These are phyloP conservation scores for Boletus rubroflammeus DNA, from an alignment of 768 basidiomycete genomes.

Conservation along the genomic window DNA sequence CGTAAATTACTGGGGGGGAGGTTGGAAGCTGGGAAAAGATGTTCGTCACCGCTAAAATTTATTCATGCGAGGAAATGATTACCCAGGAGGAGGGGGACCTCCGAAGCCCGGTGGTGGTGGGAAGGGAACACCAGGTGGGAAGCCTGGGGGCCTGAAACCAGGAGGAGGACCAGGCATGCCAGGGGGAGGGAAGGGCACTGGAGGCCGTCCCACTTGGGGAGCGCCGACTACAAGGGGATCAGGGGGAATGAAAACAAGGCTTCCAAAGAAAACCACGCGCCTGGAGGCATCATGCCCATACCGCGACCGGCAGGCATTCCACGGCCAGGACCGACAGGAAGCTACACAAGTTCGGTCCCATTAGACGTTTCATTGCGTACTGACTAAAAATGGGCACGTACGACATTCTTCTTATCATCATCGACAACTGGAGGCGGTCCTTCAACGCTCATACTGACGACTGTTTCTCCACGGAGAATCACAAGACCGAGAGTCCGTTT, in stretches of 20 bases:
- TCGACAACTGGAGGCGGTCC: conserved; percentile 90
- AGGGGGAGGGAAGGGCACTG: conserved; percentile 58
- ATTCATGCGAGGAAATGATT: conserved; percentile 25
- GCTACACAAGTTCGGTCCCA: conserved; percentile 40
- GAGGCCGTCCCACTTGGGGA: conserved; percentile 62
- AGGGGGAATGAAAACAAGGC: conserved; percentile 14
- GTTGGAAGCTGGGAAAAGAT: conserved; percentile 39
- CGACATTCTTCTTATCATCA: conserved; percentile 83
- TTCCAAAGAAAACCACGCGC: conserved; percentile 41
- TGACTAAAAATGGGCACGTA: conserved; percentile 36
- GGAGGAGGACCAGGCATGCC: conserved; percentile 87
- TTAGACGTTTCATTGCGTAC: conserved; percentile 10
- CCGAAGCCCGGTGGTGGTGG: conserved; percentile 78
- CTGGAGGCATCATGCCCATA: conserved; percentile 91
- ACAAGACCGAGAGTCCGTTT: conserved; percentile 96
- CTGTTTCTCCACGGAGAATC: conserved; percentile 93
- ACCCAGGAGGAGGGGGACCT: conserved; percentile 87
- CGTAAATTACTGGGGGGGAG: conserved; percentile 40
- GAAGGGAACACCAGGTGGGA: conserved; percentile 79
- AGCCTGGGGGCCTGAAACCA: conserved; percentile 80
- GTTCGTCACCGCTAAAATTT: conserved; percentile 3
- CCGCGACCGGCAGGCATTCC: conserved; percentile 96
- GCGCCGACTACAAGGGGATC: conserved; percentile 46
- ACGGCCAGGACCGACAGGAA: conserved; percentile 86
- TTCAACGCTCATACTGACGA: conserved; percentile 92